Evolutionary conservation across 192 early-diverging fungal genomes (phyloP), one percentile per base, ranked within the genome.

Genomic region (Backusella westeae): DNA sequence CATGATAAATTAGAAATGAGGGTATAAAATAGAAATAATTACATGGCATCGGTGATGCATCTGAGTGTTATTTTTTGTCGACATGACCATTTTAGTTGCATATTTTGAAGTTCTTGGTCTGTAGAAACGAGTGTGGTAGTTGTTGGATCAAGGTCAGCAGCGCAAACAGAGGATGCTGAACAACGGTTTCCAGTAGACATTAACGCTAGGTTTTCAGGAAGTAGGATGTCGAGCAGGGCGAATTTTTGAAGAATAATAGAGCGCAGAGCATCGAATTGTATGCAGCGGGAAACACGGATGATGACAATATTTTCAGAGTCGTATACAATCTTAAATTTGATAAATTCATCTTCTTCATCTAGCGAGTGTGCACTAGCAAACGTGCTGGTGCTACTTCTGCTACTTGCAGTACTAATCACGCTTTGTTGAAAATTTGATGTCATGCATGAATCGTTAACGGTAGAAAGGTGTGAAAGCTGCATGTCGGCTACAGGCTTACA

Each of bases 291-390:
- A 15, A 46, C 70, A 14, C 70, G 70, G 17, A 71, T 44, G 6
- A 71, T 46, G 26, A 71, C 42, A 19, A 71, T 71, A 32, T 71
- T 71, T 3, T 71, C 42, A 44, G 26, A 49, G 41, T 71, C 70
- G 19, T 71, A 71, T 5, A 71, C 70, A 46, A 71, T 49, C 23
- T 71, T 71, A 7, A 71, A 17, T 44, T 34, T 44, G 23, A 71
- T 71, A 4, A 39, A 23, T 21, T 49, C 39, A 29, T 34, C 70
- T 46, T 71, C 70, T 34, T 71, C 44, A 23, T 63, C 3, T 21
- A 63, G 3, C 4, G 21, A 63, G 56, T 63, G 56, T 29, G 56
- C 56, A 26, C 56, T 63, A 26, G 23, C 26, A 26, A 29, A 63
- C 4, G 23, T 63, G 12, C 56, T 63, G 29, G 56, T 63, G 10